A percentile compares a stretch with the other conserved stretches of the same genome.
phyloP scores from a whole-genome alignment of 345 rosid genomes.

The Lepidium sativum region DNA sequence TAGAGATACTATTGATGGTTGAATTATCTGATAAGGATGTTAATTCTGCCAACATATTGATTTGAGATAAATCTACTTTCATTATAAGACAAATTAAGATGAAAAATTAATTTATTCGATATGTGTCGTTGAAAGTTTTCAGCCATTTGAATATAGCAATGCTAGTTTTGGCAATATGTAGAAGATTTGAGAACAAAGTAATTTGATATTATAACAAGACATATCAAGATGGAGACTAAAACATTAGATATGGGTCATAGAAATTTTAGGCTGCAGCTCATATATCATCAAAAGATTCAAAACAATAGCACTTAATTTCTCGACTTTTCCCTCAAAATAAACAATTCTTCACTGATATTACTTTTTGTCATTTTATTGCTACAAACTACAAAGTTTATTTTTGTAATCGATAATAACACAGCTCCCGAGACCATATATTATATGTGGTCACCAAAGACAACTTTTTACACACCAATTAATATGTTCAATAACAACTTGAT shows the following conservation, averaged over 20 bases:
- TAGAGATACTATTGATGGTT: conserved; percentile 1
- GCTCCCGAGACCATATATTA: conserved; percentile 12
- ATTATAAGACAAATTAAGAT: neutral
- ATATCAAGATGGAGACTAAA: too few species aligned
- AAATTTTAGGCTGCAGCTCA: neutral
- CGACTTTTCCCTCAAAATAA: neutral
- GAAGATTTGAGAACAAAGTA: neutral
- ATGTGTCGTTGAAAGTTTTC: neutral
- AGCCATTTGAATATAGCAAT: too few species aligned
- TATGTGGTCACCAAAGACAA: conserved; percentile 20
- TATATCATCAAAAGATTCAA: neutral
- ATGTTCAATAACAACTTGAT: neutral
- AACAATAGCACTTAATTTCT: neutral
- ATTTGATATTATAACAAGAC: too few species aligned
- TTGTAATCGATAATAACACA: neutral
- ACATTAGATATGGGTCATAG: too few species aligned
- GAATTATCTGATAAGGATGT: conserved; percentile 1
- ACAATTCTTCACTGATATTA: neutral
- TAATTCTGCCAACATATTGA: conserved; percentile 12
- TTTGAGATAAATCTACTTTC: conserved; percentile 13
- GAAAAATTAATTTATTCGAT: neutral
- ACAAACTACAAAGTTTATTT: neutral
- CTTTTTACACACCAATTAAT: conserved; percentile 5
- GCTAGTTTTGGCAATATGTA: too few species aligned
- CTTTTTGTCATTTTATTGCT: neutral